Evolutionary conservation across 441 rosid genomes (phyloP).

Genomic region (Macaranga tanarius): DNA sequence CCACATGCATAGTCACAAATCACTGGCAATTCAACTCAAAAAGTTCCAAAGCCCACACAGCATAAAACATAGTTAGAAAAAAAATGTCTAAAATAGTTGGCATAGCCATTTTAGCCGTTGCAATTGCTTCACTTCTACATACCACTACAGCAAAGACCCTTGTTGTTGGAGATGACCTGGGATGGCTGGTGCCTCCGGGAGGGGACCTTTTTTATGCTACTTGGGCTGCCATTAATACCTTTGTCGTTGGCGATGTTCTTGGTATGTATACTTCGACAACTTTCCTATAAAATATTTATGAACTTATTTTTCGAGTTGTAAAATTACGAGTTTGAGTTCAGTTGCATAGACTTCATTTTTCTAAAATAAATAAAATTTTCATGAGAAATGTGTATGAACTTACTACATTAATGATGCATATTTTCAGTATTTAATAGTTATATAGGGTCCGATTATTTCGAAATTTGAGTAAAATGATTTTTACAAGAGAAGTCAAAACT

Average conservation of each 20-base stretch:
- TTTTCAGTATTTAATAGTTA: too few relatives aligned
- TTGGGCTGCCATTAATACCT: slow-evolving; percentile 12
- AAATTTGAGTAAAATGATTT: too few relatives aligned
- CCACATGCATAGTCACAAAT: too few relatives aligned
- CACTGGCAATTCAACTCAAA: neutral
- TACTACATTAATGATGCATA: too few relatives aligned
- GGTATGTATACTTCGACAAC: neutral
- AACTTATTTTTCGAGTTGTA: too few relatives aligned
- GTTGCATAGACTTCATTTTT: too few relatives aligned
- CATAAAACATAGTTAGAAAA: neutral
- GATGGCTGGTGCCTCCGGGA: slow-evolving; percentile 17
- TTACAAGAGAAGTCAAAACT: too few relatives aligned
- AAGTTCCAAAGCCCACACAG: neutral
- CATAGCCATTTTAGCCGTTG: slow-evolving; percentile 10
- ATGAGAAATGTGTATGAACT: too few relatives aligned
- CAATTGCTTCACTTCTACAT: slow-evolving; percentile 5
- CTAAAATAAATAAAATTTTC: too few relatives aligned
- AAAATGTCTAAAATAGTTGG: neutral
- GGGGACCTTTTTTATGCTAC: slow-evolving; percentile 17
- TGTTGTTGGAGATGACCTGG: slow-evolving; percentile 10
- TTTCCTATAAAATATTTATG: too few relatives aligned
- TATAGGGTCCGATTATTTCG: too few relatives aligned
- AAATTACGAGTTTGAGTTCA: too few relatives aligned
- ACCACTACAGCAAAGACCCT: neutral
- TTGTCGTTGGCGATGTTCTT: slow-evolving; percentile 4